Evolutionary conservation across 2,329 filamentous ascomycete species (phyloP).

Genomic region (Camillea tinctor): DNA sequence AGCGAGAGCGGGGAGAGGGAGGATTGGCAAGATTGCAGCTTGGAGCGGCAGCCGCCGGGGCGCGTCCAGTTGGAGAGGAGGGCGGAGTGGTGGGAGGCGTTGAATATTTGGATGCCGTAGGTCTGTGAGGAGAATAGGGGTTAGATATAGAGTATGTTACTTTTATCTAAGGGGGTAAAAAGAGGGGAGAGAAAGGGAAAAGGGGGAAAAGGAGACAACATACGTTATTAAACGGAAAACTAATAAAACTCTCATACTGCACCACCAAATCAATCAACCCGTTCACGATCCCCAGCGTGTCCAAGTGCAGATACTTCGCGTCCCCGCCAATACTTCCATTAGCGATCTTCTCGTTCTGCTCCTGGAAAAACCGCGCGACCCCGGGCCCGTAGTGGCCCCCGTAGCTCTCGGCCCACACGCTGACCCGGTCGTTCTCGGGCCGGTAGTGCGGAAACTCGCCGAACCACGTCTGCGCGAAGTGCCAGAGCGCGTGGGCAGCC

Average conservation of each 20-base stretch:
- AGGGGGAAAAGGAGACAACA: no score
- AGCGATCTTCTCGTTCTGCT: slow-evolving; percentile 26
- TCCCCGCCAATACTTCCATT: slow-evolving; percentile 14
- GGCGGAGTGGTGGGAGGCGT: slow-evolving; percentile 2
- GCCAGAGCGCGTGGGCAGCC: slow-evolving; percentile 42
- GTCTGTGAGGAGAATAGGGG: slow-evolving; percentile 27
- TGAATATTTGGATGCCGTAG: slow-evolving; percentile 4
- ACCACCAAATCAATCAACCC: slow-evolving; percentile 25
- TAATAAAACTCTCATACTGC: slow-evolving; percentile 13
- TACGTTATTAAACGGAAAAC: slow-evolving; percentile 10
- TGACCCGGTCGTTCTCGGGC: slow-evolving; percentile 15
- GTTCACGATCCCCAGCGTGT: slow-evolving; percentile 28
- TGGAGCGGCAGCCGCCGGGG: slow-evolving; percentile 46
- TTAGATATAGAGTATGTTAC: no score
- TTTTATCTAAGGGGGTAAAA: no score
- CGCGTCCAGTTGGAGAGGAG: slow-evolving; percentile 9
- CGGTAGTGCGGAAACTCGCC: slow-evolving; percentile 36
- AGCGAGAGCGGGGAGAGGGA: slow-evolving; percentile 41
- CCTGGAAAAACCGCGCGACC: slow-evolving; percentile 27
- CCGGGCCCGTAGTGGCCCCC: slow-evolving; percentile 32
- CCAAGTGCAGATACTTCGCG: slow-evolving; percentile 20
- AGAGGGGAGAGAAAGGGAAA: no score
- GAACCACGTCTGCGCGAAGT: slow-evolving; percentile 42
- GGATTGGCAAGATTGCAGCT: slow-evolving; percentile 46
- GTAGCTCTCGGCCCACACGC: slow-evolving; percentile 32